Conservation (phyloP, 768 basidiomycete species). For the Mycena floridula region DNA sequence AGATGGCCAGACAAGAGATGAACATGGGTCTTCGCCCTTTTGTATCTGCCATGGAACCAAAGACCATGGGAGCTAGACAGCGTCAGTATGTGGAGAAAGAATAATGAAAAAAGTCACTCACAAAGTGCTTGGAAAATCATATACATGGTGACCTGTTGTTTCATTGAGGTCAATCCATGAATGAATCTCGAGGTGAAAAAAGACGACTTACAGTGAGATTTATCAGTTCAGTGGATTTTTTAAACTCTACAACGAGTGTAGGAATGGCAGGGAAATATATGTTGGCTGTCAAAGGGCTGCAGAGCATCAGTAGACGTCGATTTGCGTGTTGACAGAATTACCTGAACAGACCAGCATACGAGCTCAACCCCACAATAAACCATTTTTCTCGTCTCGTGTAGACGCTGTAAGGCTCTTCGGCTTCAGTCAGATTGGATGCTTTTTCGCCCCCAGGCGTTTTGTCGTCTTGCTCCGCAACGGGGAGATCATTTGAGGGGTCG, state of each 20-base stretch:
- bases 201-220: conserved; percentile 68
- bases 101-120: no score
- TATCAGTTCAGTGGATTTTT: conserved; percentile 63
- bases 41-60: conserved; percentile 67
- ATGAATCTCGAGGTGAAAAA: background rate
- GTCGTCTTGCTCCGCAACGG: no score
- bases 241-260: conserved; percentile 51
- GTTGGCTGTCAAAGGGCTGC: conserved; percentile 68
- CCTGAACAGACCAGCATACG: conserved; percentile 64
- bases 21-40: conserved; percentile 61
- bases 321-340: conserved; percentile 11
- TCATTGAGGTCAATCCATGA: no score
- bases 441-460: no score
- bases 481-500: no score
- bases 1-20: conserved; percentile 54
- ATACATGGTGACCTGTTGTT: conserved; percentile 66
- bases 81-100: no score
- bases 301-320: conserved; percentile 12
- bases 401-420: conserved; percentile 34
- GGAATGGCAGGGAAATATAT: conserved; percentile 83
- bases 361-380: conserved; percentile 56
- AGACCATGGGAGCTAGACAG: conserved; percentile 63
- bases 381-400: conserved; percentile 58
- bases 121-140: conserved; percentile 62
- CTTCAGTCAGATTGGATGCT: no score